Base-by-base conservation (phyloP, 441 rosid genomes). In the Populus trichocarpa region DNA sequence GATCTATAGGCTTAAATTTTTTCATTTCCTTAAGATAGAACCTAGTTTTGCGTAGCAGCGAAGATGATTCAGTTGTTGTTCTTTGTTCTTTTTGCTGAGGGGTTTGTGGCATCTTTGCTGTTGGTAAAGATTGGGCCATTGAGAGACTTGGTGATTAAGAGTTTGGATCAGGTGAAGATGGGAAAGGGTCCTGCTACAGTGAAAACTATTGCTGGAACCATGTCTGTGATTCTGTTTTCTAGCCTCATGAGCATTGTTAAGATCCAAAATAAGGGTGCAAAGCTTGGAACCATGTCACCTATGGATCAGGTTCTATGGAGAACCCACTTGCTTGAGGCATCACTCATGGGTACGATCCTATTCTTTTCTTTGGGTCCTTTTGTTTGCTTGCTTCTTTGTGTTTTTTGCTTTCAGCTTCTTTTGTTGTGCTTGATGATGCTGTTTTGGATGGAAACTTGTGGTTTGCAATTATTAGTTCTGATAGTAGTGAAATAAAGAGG, bases 251-350 rank as follows among this genome's bases (percentile, higher is more conserved):
- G 86, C 87, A 92, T 96, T 68, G 79, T 92, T 20, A 96, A 93
- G 97, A 96, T 96, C 92, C 98, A 96, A 89, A 94, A 94, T 79
- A 94, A 96, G 72, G 99, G 98, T 65, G 90, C 98, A 4, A 96
- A 96, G 90, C 96, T 96, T 73, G 99, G 98, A 6, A 96, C 98
- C 40, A 89, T 94, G 99, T 96, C 99, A 22, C 99, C 99, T 23
- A 94, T 94, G 99, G 98, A 96, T 88, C 99, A 96, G 83, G 99
- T 96, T 81, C 90, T 96, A 10, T 96, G 98, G 99, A 92, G 99
- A 87, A 94, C 97, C 8, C 99, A 96, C 79, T 86, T 96, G 93
- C 97, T 96, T 26, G 99, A 94, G 83, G 99, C 99, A 82, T 90
- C 98, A 20, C 93, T 96, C 20, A 90, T 96, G 88, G 97, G 99